phyloP scores from a whole-genome alignment of 116 monocot genomes.

The Dioscorea cayenensis region DNA sequence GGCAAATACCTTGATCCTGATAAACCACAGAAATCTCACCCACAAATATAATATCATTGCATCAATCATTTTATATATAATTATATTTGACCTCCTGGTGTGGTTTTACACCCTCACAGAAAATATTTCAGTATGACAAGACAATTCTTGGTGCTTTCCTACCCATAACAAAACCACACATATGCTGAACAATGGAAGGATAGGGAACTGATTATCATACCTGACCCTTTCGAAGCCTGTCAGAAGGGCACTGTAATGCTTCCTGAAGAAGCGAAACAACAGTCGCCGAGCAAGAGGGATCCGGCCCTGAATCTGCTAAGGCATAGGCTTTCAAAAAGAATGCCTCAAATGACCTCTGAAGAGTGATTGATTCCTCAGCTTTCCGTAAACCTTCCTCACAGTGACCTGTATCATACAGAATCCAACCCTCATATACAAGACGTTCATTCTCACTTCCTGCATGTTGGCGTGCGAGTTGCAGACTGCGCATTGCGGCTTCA shows the following conservation, averaged over 20 bases:
- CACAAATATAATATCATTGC: no score
- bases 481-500: conserved; percentile 73
- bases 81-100: no score
- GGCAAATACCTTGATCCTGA: no score
- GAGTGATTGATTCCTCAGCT: conserved; percentile 64
- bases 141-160: no score
- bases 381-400: conserved; percentile 67
- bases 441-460: conserved; percentile 60
- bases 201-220: conserved; percentile 11
- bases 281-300: conserved; percentile 49
- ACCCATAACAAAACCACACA: background rate
- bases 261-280: conserved; percentile 71
- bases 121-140: no score
- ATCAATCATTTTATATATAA: no score
- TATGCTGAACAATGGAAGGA: background rate
- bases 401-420: conserved; percentile 76
- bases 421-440: conserved; percentile 80
- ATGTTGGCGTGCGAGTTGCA: conserved; percentile 64
- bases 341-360: conserved; percentile 79
- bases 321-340: conserved; percentile 85
- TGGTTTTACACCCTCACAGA: no score
- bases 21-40: no score
- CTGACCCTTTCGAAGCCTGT: conserved; percentile 81
- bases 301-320: conserved; percentile 60
- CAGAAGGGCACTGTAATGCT: conserved; percentile 70